These are phyloP conservation scores for Nicotiana noctiflora DNA, from an alignment of 257 asterid genomes.

Conservation along the genomic window DNA sequence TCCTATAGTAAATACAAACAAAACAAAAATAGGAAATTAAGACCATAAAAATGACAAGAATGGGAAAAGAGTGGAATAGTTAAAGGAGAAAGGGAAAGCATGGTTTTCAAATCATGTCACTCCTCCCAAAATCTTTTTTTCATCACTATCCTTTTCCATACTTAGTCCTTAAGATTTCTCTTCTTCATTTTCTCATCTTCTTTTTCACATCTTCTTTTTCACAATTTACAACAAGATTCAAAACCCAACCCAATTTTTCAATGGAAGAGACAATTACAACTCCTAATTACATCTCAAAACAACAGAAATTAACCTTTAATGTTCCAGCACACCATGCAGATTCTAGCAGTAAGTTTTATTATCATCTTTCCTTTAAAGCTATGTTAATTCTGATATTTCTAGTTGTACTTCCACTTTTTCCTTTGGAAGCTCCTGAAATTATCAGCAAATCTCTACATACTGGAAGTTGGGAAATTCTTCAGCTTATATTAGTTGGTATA, in stretches of 20 bases:
- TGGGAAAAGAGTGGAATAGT: slow-evolving; percentile 21
- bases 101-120: slow-evolving; percentile 37
- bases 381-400: slow-evolving; percentile 40
- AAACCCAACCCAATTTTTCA: slow-evolving; percentile 11
- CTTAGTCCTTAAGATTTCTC: slow-evolving; percentile 56
- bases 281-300: slow-evolving; percentile 21
- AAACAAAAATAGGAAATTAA: not conserved
- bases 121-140: slow-evolving; percentile 45
- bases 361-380: slow-evolving; percentile 46
- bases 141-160: slow-evolving; percentile 27
- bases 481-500: slow-evolving; percentile 81
- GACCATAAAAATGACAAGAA: slow-evolving; percentile 18
- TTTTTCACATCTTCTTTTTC: slow-evolving; percentile 14
- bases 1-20: too few relatives aligned
- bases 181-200: slow-evolving; percentile 2
- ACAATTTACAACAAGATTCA: slow-evolving; percentile 23
- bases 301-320: slow-evolving; percentile 15
- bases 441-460: slow-evolving; percentile 51
- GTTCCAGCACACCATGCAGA: slow-evolving; percentile 22
- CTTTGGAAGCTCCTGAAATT: slow-evolving; percentile 60
- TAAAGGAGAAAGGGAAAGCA: slow-evolving; percentile 24
- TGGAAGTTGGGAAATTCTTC: slow-evolving; percentile 80
- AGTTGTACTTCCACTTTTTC: slow-evolving; percentile 49
- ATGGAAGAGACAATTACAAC: slow-evolving; percentile 42
- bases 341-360: slow-evolving; percentile 37